Evolutionary conservation across 768 basidiomycete species (phyloP).

Genomic region (Lactarius indigo): DNA sequence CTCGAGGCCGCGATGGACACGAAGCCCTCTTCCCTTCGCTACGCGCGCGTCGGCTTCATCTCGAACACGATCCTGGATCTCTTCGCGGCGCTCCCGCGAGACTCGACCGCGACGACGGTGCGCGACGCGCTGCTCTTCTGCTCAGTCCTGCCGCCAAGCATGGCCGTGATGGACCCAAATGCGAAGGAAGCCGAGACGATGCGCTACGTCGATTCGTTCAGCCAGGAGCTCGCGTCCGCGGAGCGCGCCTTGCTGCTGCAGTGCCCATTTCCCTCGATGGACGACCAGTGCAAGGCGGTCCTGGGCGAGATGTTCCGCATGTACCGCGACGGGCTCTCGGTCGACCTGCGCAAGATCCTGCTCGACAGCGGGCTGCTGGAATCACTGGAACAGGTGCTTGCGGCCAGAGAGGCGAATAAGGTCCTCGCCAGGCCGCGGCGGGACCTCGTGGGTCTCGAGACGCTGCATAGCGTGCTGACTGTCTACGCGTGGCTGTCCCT

Average conservation of each 20-base stretch:
- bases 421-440: conserved; percentile 6
- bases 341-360: conserved; percentile 42
- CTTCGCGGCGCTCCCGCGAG: conserved; percentile 42
- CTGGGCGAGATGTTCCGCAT: conserved; percentile 39
- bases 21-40: conserved; percentile 47
- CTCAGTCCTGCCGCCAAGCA: conserved; percentile 41
- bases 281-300: conserved; percentile 34
- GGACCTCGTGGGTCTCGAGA: conserved; percentile 48
- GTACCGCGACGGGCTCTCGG: conserved; percentile 41
- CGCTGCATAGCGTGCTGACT: conserved; percentile 70
- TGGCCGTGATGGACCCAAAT: conserved; percentile 37
- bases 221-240: conserved; percentile 37
- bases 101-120: conserved; percentile 40
- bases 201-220: conserved; percentile 43
- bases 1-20: conserved; percentile 53
- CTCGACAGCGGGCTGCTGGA: conserved; percentile 38
- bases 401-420: conserved; percentile 30
- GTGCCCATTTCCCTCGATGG: conserved; percentile 55
- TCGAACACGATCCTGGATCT: conserved; percentile 30
- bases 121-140: conserved; percentile 49
- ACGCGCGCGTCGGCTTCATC: conserved; percentile 46
- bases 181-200: conserved; percentile 33
- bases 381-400: conserved; percentile 42
- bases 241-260: conserved; percentile 46
- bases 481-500: conserved; percentile 83